Evolutionary conservation across 257 asterid species (phyloP), one percentile per base, ranked within the genome.

Genomic region (Cynanchum wilfordii): DNA sequence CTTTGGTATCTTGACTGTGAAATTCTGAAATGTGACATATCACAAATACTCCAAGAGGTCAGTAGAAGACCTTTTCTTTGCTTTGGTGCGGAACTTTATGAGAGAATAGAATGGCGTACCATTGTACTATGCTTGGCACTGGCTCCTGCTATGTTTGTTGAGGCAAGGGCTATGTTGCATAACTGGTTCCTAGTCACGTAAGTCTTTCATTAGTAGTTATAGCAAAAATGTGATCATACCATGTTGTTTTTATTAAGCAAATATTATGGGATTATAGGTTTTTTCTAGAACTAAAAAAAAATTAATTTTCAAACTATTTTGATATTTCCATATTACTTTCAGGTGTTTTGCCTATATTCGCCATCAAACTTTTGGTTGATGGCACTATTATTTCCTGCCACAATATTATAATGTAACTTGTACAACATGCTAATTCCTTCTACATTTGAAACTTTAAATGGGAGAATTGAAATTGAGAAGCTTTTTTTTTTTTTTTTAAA

Each of bases 181-280:
- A 78, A 73, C 25, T 91, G 96, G 96, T 91, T 89, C 80, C 83
- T 89, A 45, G 69, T 70, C 80, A 87, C 87, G 97, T 91, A 81
- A 81, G 70, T 69, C 16, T 59, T 67, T 56, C 70, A 54, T 66
- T 19, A 20, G 33, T 44, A 30, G 27, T 45, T 1, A 42, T 38
- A 27, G 25, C 57, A 58, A 57, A 25, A 20, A 45, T 58, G 13
- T 45, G 45, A 12, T 30, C 69, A 55, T 49, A 22, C 36, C 7
- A 54, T n/a, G 27, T 19, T 54, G 2, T 4, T 42, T 42, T 1
- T 7, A 42, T 42, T 42, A 42, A 42, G 45, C 7, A 55, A 50
- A 33, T 66, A 50, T 29, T 69, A 36, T 10, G 36, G 15, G 57
- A 47, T 59, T 24, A 44, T 22, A 55, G 64, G 55, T 33, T 47